Base-by-base conservation (phyloP, 768 basidiomycete species). In the Boletus vinaceobasis region DNA sequence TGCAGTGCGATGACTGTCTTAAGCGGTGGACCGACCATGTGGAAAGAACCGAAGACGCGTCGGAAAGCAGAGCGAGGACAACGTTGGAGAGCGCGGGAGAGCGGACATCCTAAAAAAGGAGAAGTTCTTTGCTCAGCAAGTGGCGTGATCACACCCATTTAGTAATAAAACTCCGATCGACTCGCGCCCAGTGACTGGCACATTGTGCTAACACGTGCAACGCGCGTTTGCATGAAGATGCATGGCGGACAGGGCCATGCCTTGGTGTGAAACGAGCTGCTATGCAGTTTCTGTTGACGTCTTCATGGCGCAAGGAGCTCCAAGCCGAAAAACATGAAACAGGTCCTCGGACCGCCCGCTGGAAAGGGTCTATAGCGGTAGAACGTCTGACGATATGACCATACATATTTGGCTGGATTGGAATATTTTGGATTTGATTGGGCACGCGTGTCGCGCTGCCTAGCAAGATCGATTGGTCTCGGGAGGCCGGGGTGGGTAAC, bases 181-280 rank as follows among this genome's bases (percentile, higher is more conserved):
- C 58, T 60, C 58, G 61, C 60, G 58, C 32, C 35, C 32, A 23
- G n/a, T n/a, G n/a, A n/a, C 23, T 23, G 23, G 23, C 23, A 23
- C 23, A 23, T 23, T 23, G 23, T 4, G 23, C 23, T 23, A 4
- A 23, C 23, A 23, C 23, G 56, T 46, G 37, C 36, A 26, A 9
- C 45, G 9, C 48, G 44, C 15, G 23, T 43, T 36, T 46, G 39
- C 17, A 33, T 57, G 39, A 15, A 23, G 5, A 44, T 13, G 47
- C 59, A 15, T 61, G 37, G 45, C 26, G 2, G 19, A 32, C 45
- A 63, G 55, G 60, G 60, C 48, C 55, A 43, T 4, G 8, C 9
- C 29, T 15, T n/a, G 46, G 40, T 60, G 48, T 31, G 58, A 60
- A 11, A 15, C 11, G 23, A 10, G 11, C 3, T 32, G 31, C 29